Conservation (phyloP, 768 basidiomycete genomes). For the Mycena belliarum region DNA sequence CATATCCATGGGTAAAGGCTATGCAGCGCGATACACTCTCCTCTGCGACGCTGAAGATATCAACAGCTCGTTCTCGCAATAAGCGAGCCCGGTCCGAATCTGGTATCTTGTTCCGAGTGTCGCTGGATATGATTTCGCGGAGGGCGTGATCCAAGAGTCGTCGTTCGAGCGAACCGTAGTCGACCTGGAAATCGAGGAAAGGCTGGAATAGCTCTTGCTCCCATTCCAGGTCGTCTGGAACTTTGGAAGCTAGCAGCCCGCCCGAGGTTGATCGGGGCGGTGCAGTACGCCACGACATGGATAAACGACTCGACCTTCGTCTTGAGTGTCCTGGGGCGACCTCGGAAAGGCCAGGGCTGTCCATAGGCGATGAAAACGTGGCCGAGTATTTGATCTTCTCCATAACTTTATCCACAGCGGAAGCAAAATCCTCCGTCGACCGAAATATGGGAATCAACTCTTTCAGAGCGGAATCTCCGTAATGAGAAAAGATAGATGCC, state of each 20-base stretch:
- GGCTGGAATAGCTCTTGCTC: constrained; percentile 92
- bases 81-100: constrained; percentile 57
- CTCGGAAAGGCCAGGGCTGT: constrained; percentile 23
- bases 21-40: constrained; percentile 76
- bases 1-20: constrained; percentile 90
- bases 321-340: constrained; percentile 37
- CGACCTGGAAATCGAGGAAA: constrained; percentile 87
- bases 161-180: constrained; percentile 80
- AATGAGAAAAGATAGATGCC: constrained; percentile 62
- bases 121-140: constrained; percentile 45
- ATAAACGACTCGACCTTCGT: constrained; percentile 63
- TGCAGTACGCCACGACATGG: constrained; percentile 59
- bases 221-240: constrained; percentile 64
- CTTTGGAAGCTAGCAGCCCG: constrained; percentile 23
- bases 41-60: constrained; percentile 77
- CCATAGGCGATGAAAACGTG: constrained; percentile 23
- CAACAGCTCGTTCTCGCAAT: constrained; percentile 72
- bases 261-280: constrained; percentile 33
- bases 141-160: constrained; percentile 64
- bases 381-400: constrained; percentile 61
- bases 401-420: constrained; percentile 70
- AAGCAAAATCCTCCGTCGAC: constrained; percentile 82
- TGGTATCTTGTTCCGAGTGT: constrained; percentile 40
- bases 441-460: constrained; percentile 73
- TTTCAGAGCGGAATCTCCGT: constrained; percentile 62